Percentiles rank a stretch among this genome's conserved stretches.
Evolutionary conservation across 2,329 filamentous ascomycete genomes (phyloP).

Genomic region (Scopulariopsis brevicaulis): DNA sequence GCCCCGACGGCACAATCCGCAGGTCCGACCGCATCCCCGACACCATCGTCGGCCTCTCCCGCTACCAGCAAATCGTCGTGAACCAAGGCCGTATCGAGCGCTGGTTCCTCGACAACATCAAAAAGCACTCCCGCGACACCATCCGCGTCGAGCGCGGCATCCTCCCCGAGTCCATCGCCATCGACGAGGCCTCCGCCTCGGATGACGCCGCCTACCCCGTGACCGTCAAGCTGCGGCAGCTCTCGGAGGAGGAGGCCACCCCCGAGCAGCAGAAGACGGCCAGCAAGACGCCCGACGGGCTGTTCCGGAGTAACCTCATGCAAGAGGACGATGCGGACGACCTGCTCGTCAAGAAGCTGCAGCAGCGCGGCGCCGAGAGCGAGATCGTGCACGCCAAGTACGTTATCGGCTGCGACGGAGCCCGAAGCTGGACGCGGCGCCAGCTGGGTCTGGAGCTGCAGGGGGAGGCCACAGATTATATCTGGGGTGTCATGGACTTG

Average conservation of each 20-base stretch:
- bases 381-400: slow-evolving; percentile 35
- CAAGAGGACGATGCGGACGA: slow-evolving; percentile 43
- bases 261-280: slow-evolving; percentile 21
- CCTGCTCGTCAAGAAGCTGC: slow-evolving; percentile 18
- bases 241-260: slow-evolving; percentile 45
- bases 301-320: slow-evolving; percentile 48
- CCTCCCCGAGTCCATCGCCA: slow-evolving; percentile 40
- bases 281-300: slow-evolving; percentile 25
- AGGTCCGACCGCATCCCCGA: slow-evolving; percentile 51
- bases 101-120: slow-evolving; percentile 53
- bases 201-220: slow-evolving; percentile 46
- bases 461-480: slow-evolving; percentile 37
- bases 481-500: slow-evolving; percentile 32
- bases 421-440: slow-evolving; percentile 52
- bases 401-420: slow-evolving; percentile 57
- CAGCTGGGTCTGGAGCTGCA: slow-evolving; percentile 38
- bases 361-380: slow-evolving; percentile 5
- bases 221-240: slow-evolving; percentile 43
- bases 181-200: slow-evolving; percentile 38
- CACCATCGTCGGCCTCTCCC: slow-evolving; percentile 47
- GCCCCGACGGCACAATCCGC: slow-evolving; percentile 40
- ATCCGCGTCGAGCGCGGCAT: slow-evolving; percentile 49
- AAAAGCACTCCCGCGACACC: slow-evolving; percentile 19
- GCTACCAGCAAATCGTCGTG: slow-evolving; percentile 54
- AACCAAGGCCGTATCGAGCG: slow-evolving; percentile 62